Evolutionary conservation across 2,329 filamentous ascomycete species (phyloP).

Genomic region (Chrysoporthe deuterocubensis): DNA sequence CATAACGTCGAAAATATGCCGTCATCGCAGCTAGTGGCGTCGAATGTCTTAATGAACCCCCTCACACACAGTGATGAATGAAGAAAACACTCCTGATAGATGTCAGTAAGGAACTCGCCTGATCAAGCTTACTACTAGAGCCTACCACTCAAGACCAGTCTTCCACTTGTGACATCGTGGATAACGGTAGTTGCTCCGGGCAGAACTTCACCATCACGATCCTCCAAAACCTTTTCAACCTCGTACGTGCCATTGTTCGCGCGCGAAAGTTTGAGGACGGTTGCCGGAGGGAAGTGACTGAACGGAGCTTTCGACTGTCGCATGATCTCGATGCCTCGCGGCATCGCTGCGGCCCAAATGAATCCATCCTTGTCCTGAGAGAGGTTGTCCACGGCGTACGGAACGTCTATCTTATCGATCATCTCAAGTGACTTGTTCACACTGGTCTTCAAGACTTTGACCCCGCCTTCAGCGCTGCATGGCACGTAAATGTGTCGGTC

Average conservation of each 20-base stretch:
- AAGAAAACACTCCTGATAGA: slow-evolving; percentile 5
- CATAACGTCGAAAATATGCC: background rate
- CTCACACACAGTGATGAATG: slow-evolving; percentile 21
- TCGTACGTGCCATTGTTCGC: background rate
- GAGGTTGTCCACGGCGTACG: slow-evolving; percentile 17
- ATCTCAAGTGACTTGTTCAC: slow-evolving; percentile 12
- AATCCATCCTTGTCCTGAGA: slow-evolving; percentile 13
- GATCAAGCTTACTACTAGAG: background rate
- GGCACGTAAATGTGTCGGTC: slow-evolving; percentile 17
- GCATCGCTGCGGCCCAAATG: slow-evolving; percentile 15
- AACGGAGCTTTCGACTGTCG: background rate
- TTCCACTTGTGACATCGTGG: slow-evolving; percentile 12
- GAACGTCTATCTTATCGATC: background rate
- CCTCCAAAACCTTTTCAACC: slow-evolving; percentile 12
- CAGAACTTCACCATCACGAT: slow-evolving; percentile 3
- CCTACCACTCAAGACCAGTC: slow-evolving; percentile 14
- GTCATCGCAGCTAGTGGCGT: background rate
- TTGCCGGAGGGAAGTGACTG: slow-evolving; percentile 6
- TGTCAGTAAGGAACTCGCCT: background rate
- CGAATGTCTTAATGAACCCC: background rate
- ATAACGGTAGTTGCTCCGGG: slow-evolving; percentile 19
- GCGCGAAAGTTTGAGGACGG: slow-evolving; percentile 14
- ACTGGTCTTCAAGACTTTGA: slow-evolving; percentile 11
- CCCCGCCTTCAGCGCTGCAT: slow-evolving; percentile 7
- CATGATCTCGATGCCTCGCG: slow-evolving; percentile 12